Evolutionary conservation across 345 rosid genomes (phyloP).

Genomic region (Eucalyptus decipiens): DNA sequence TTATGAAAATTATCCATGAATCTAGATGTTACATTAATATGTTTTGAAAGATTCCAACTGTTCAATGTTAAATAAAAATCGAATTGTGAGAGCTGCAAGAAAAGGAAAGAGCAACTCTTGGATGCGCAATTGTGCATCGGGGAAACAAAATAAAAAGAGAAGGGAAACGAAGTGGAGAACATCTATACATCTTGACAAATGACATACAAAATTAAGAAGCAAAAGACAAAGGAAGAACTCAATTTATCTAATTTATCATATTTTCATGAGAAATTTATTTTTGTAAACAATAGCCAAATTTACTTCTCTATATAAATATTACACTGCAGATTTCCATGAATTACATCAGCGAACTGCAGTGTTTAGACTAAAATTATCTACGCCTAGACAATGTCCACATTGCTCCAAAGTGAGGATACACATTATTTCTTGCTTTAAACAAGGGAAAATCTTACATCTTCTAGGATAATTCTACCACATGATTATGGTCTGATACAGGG

Average conservation of each 20-base stretch:
- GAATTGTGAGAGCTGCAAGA: neutral
- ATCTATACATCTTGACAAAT: neutral
- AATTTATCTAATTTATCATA: neutral
- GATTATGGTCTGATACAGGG: neutral
- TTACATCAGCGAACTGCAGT: neutral
- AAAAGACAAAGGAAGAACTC: neutral
- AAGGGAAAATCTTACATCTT: neutral
- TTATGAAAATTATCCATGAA: neutral
- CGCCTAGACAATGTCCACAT: neutral
- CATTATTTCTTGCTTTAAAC: neutral
- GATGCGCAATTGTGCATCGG: neutral
- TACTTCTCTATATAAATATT: neutral
- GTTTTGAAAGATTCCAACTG: neutral
- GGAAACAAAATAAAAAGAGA: neutral
- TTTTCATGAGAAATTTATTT: neutral
- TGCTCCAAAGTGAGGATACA: neutral
- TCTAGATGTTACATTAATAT: neutral
- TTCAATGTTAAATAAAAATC: neutral
- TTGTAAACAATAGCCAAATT: neutral
- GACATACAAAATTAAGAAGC: neutral
- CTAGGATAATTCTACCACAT: neutral
- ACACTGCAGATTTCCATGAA: neutral
- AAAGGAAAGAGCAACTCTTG: neutral
- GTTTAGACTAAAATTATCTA: neutral
- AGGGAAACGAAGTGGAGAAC: neutral